Conservation (phyloP, 2,329 filamentous ascomycete genomes). For the Phialophora tarda region DNA sequence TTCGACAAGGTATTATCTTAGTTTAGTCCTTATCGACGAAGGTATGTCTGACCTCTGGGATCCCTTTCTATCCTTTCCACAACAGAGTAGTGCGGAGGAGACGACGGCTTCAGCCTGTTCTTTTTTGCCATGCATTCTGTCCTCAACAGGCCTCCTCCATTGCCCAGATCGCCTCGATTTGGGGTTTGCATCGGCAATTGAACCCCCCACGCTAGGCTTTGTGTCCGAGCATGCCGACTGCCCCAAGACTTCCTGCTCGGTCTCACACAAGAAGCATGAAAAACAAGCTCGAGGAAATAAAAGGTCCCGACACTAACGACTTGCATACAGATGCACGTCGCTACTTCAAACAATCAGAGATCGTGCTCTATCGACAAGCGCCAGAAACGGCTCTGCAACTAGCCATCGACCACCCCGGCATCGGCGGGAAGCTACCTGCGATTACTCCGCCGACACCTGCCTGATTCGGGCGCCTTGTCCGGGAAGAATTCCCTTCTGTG, state of each 20-base stretch:
- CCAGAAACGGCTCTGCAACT: conserved; percentile 46
- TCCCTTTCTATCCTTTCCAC: conserved; percentile 13
- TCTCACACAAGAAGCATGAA: not conserved
- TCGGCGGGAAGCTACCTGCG: conserved; percentile 38
- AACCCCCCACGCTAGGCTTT: conserved; percentile 24
- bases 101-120: not conserved
- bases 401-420: conserved; percentile 37
- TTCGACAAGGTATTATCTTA: conserved; percentile 96
- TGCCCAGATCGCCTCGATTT: not conserved
- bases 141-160: not conserved
- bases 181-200: conserved; percentile 44
- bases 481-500: not conserved
- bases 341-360: conserved; percentile 99
- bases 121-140: not conserved
- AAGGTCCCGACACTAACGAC: conserved; percentile 10
- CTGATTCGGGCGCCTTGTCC: conserved; percentile 19
- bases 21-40: conserved; percentile 93
- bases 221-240: conserved; percentile 4
- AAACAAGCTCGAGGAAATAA: not conserved
- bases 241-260: not conserved
- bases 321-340: conserved; percentile 74
- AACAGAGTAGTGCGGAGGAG: not conserved
- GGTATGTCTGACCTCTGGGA: conserved; percentile 58
- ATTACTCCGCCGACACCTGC: conserved; percentile 37
- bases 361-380: conserved; percentile 87